Evolutionary conservation across 805 yeast species (phyloP).

Genomic region (Yarrowia porcina): DNA sequence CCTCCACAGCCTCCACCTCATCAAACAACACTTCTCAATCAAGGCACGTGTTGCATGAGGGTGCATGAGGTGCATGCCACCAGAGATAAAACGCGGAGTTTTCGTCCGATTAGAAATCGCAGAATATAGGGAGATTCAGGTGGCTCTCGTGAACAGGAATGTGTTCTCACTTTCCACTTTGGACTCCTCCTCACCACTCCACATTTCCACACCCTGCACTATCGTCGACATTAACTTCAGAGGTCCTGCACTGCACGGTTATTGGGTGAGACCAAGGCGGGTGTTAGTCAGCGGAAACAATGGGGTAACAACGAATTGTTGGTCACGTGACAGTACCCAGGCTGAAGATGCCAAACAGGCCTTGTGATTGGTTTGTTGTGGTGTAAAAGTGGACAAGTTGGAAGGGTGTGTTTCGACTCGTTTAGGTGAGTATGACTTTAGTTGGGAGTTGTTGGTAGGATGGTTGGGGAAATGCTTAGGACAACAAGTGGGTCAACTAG

Average conservation of each 20-base stretch:
- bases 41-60: slow-evolving; percentile 9
- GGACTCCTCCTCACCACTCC: neutral
- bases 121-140: no score
- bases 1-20: neutral
- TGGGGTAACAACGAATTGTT: no score
- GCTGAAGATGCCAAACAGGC: no score
- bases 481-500: no score
- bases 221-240: neutral
- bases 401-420: no score
- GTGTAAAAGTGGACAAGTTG: no score
- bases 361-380: no score
- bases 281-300: neutral
- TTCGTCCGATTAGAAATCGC: neutral
- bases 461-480: no score
- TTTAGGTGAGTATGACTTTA: no score
- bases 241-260: neutral
- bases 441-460: no score
- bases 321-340: no score
- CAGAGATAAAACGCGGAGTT: no score
- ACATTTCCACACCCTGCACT: neutral
- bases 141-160: neutral
- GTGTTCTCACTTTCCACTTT: neutral
- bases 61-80: neutral
- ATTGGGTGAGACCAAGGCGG: neutral
- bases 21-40: neutral